phyloP scores from a whole-genome alignment of 805 yeast genomes.

The Sporopachydermia lactativora region DNA sequence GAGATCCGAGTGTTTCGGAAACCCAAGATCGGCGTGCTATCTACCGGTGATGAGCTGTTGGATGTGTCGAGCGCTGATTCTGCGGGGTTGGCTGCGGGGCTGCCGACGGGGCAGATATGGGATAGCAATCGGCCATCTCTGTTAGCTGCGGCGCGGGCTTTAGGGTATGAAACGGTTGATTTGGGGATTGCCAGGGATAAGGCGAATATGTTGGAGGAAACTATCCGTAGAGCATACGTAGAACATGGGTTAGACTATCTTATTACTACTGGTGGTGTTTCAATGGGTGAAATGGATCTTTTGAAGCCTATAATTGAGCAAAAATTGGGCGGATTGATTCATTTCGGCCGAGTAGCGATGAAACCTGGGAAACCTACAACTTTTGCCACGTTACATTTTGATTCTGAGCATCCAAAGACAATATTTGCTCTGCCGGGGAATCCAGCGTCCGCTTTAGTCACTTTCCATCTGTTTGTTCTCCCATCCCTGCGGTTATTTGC shows the following conservation, averaged over 20 bases:
- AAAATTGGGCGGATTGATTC: constrained; percentile 27
- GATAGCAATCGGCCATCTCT: constrained; percentile 38
- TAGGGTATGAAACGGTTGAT: constrained; percentile 28
- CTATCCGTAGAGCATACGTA: constrained; percentile 17
- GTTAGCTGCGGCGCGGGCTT: constrained; percentile 20
- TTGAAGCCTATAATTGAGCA: constrained; percentile 34
- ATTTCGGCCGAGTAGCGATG: constrained; percentile 43
- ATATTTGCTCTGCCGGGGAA: constrained; percentile 43
- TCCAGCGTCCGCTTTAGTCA: constrained; percentile 40
- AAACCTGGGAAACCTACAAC: constrained; percentile 49
- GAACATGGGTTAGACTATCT: constrained; percentile 24
- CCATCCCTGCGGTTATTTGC: constrained; percentile 27
- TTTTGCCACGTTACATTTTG: constrained; percentile 28
- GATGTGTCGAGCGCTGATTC: constrained; percentile 14
- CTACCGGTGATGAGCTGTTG: constrained; percentile 39
- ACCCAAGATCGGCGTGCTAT: constrained; percentile 32
- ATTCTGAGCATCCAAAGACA: constrained; percentile 12
- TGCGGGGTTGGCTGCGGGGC: constrained; percentile 4
- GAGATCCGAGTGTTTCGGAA: constrained; percentile 24
- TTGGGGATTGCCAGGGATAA: constrained; percentile 36
- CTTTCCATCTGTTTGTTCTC: constrained; percentile 31
- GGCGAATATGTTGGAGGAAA: constrained; percentile 14
- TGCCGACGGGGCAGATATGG: constrained; percentile 30
- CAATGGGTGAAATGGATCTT: constrained; percentile 43
- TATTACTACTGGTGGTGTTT: constrained; percentile 43